Evolutionary conservation across 2,329 filamentous ascomycete genomes (phyloP).

Genomic region (Alternaria gansuensis): DNA sequence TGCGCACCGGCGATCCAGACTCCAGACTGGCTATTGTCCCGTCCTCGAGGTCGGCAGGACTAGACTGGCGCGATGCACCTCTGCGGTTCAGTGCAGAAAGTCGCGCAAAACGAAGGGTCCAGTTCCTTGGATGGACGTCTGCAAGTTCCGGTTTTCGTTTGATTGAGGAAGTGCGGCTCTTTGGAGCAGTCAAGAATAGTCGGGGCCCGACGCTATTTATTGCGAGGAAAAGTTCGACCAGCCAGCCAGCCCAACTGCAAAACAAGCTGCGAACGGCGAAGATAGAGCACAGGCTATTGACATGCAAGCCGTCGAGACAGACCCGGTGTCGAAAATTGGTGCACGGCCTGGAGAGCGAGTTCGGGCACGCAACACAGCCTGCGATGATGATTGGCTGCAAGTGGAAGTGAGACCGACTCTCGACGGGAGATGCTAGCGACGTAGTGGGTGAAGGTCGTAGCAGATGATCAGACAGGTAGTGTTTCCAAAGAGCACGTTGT

Average conservation of each 20-base stretch:
- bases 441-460: slow-evolving; percentile 6
- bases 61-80: slow-evolving; percentile 19
- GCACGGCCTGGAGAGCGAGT: slow-evolving; percentile 15
- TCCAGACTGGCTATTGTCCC: slow-evolving; percentile 14
- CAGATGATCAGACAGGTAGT: slow-evolving; percentile 12
- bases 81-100: slow-evolving; percentile 11
- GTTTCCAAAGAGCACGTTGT: slow-evolving; percentile 12
- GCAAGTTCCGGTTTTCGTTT: background rate
- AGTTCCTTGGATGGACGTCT: background rate
- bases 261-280: slow-evolving; percentile 6
- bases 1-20: slow-evolving; percentile 22
- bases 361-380: slow-evolving; percentile 18
- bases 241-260: slow-evolving; percentile 8
- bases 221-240: slow-evolving; percentile 4
- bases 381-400: slow-evolving; percentile 17
- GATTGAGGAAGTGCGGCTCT: background rate
- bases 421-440: slow-evolving; percentile 8
- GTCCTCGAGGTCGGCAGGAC: slow-evolving; percentile 8
- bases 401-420: background rate
- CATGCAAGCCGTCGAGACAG: slow-evolving; percentile 1
- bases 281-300: slow-evolving; percentile 6
- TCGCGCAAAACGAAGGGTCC: slow-evolving; percentile 9
- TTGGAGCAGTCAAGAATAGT: slow-evolving; percentile 4
- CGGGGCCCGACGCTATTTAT: slow-evolving; percentile 11
- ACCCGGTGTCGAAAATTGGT: slow-evolving; percentile 6